Conservation (phyloP, 805 yeast genomes). For the Ogataea zsoltii region DNA sequence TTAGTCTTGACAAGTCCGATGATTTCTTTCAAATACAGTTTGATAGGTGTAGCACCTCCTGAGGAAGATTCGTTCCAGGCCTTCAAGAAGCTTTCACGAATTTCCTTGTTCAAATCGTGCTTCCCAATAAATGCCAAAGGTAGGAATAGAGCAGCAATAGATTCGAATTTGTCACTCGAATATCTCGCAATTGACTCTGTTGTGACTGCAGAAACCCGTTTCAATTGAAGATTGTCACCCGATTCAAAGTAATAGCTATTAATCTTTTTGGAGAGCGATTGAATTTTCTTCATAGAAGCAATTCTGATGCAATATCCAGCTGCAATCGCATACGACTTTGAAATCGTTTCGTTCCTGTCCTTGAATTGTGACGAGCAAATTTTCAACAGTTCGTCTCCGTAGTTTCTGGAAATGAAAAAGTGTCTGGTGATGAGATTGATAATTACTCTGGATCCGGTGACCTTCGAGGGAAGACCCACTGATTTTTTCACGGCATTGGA, state of each 20-base stretch:
- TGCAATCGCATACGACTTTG: conserved; percentile 74
- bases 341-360: conserved; percentile 72
- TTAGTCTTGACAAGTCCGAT: conserved; percentile 48
- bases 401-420: conserved; percentile 42
- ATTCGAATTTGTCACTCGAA: conserved; percentile 65
- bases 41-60: conserved; percentile 70
- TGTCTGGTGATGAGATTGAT: conserved; percentile 64
- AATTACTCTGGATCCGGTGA: conserved; percentile 74
- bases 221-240: conserved; percentile 38
- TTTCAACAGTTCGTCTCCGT: conserved; percentile 63
- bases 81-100: conserved; percentile 50
- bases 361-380: conserved; percentile 58
- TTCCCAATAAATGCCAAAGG: conserved; percentile 81
- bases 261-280: conserved; percentile 54
- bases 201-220: conserved; percentile 59
- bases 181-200: conserved; percentile 66
- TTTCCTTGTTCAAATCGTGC: conserved; percentile 55
- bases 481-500: conserved; percentile 61
- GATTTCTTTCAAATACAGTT: conserved; percentile 71
- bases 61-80: conserved; percentile 81
- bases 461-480: conserved; percentile 90
- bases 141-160: conserved; percentile 61
- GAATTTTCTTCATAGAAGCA: conserved; percentile 51
- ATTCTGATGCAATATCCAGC: conserved; percentile 76
- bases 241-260: conserved; percentile 59